phyloP scores from a whole-genome alignment of 129 eudicot genomes.

The Lonicera japonica region DNA sequence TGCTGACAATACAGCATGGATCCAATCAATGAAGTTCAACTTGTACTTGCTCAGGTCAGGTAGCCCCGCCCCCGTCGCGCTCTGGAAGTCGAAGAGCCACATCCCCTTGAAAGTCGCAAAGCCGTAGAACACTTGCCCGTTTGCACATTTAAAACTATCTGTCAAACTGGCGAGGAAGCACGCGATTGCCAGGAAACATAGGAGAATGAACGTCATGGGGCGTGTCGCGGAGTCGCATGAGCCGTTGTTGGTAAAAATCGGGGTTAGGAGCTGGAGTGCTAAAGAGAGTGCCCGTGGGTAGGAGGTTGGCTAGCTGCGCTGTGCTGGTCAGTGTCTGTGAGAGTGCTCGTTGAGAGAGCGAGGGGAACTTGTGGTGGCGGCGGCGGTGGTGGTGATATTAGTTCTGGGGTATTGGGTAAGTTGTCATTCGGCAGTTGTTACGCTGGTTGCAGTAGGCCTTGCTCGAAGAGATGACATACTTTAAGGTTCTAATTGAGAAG shows the following conservation, averaged over 20 bases:
- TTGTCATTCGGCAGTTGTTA: too few relatives aligned
- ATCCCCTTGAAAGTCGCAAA: constrained; percentile 68
- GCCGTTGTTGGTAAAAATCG: constrained; percentile 85
- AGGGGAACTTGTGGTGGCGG: neutral
- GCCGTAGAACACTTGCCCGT: constrained; percentile 74
- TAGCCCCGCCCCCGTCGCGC: constrained; percentile 25
- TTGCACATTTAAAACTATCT: constrained; percentile 63
- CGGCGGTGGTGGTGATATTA: constrained; percentile 23
- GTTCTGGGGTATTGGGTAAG: constrained; percentile 21
- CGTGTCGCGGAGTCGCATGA: constrained; percentile 69
- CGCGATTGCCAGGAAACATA: constrained; percentile 36
- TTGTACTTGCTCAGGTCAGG: constrained; percentile 45
- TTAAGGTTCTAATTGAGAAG: too few relatives aligned
- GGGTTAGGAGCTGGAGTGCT: constrained; percentile 75
- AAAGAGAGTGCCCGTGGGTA: constrained; percentile 86
- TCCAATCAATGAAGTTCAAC: constrained; percentile 49
- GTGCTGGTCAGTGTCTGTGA: constrained; percentile 67
- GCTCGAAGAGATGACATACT: too few relatives aligned
- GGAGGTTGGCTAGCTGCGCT: constrained; percentile 81
- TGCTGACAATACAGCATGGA: constrained; percentile 64
- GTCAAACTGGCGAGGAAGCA: constrained; percentile 85
- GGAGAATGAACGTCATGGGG: constrained; percentile 55
- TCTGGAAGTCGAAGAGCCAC: constrained; percentile 58
- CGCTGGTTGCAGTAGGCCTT: too few relatives aligned
- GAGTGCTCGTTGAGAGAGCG: constrained; percentile 43